A percentile compares a stretch with the other conserved stretches of the same genome.
Conservation (phyloP, 352 stramenopile species). For the Elongisporangium prolatum region DNA sequence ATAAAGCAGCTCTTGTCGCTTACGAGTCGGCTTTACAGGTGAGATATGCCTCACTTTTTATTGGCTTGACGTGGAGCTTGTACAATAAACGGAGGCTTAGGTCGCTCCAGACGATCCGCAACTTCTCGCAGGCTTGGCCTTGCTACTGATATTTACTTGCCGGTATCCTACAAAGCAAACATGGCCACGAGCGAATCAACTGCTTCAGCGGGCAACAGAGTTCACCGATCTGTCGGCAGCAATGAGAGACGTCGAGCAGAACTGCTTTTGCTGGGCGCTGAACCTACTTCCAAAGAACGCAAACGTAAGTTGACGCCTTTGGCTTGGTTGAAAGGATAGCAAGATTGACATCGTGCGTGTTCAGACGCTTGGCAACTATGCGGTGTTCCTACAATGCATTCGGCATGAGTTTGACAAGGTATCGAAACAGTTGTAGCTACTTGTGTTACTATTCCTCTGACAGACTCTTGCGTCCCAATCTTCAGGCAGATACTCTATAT, state of each 20-base stretch:
- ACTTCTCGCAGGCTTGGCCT: slow-evolving; percentile 37
- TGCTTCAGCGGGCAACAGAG: slow-evolving; percentile 28
- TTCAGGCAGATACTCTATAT: slow-evolving; percentile 56
- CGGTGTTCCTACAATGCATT: slow-evolving; percentile 54
- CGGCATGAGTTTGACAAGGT: slow-evolving; percentile 57
- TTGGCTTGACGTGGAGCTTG: neutral
- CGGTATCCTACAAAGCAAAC: slow-evolving; percentile 53
- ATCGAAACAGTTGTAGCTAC: neutral
- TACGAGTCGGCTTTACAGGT: slow-evolving; percentile 60
- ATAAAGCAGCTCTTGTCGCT: slow-evolving; percentile 34
- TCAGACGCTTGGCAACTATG: slow-evolving; percentile 66
- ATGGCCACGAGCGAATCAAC: slow-evolving; percentile 30
- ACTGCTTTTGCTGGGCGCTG: slow-evolving; percentile 61
- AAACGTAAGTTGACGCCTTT: slow-evolving; percentile 33
- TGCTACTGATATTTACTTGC: slow-evolving; percentile 52
- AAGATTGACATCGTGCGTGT: neutral
- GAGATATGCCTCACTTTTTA: neutral
- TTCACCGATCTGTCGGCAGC: slow-evolving; percentile 2
- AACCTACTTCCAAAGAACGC: slow-evolving; percentile 46
- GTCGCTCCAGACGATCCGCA: slow-evolving; percentile 28
- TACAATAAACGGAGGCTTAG: slow-evolving; percentile 10
- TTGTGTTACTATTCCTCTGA: neutral
- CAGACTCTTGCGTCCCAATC: neutral
- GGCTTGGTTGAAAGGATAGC: too few species aligned
- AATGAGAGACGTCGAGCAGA: slow-evolving; percentile 39